Base-by-base conservation (phyloP, 257 asterid genomes). In the Nicotiana benthamiana region DNA sequence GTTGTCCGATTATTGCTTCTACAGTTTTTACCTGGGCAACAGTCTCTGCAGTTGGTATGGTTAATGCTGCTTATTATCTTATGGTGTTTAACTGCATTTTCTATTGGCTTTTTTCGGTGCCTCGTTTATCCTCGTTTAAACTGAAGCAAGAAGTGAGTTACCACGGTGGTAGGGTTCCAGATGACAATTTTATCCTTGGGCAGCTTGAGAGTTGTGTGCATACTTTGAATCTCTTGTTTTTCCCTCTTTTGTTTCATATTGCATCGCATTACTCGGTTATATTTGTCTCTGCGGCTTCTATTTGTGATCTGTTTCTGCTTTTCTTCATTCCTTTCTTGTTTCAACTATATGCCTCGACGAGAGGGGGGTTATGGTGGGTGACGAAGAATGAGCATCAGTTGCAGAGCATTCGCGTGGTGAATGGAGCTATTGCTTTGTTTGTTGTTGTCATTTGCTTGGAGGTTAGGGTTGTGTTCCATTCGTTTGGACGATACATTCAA, bases 281-380 rank as follows among this genome's bases (percentile, higher is more conserved):
- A 62, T 91, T 94, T 82, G 89, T 95, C 8, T 94, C 99, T 6
- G 79, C 84, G 80, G 92, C 90, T 26, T 87, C 92, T 79, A 57
- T 92, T 79, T 90, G 93, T 79, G 99, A 96, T 84, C 79, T 89
- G 90, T 90, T 94, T 64, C 93, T 96, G 52, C 97, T 96, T 53
- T 96, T 96, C 90, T 96, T 91, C 82, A 27, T 91, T 43, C 99
- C 99, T 15, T 91, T 92, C 83, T 78, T 96, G 83, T 88, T 94
- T 83, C 99, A 96, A 91, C 95, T 96, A 7, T 94, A 92, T 60
- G 97, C 98, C 13, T 96, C 99, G 17, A 91, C 97, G 0, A 90
- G 95, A 86, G 98, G 99, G 80, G 98, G 97, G 0, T 84, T 96
- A 83, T 92, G 99, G 99, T 96, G 99, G 99, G 88, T 96, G 83